Conservation (phyloP, 2,329 filamentous ascomycete genomes). For the Alternaria incomplexa region DNA sequence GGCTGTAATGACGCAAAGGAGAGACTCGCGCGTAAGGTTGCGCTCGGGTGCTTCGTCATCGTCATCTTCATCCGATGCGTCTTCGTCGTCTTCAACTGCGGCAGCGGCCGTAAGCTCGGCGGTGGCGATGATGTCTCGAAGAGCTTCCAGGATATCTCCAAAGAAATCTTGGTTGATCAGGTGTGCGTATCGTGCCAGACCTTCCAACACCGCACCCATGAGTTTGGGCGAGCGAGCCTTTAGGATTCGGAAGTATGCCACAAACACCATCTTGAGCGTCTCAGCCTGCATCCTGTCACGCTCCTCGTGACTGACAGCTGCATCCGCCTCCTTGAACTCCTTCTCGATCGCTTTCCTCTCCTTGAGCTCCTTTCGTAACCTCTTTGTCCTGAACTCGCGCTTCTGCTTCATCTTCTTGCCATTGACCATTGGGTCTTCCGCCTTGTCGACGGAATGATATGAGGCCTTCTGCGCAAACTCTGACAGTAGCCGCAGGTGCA, state of each 20-base stretch:
- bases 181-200: conserved; percentile 90
- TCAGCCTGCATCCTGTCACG: conserved; percentile 93
- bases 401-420: conserved; percentile 74
- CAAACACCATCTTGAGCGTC: conserved; percentile 94
- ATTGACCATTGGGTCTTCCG: conserved; percentile 51
- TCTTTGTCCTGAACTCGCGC: conserved; percentile 87
- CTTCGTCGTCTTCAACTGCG: conserved; percentile 53
- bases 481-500: conserved; percentile 84
- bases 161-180: conserved; percentile 99
- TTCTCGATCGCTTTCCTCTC: conserved; percentile 89
- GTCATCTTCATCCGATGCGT: conserved; percentile 58
- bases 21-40: conserved; percentile 83
- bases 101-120: conserved; percentile 61
- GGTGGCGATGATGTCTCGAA: conserved; percentile 88
- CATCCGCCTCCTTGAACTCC: conserved; percentile 91
- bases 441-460: conserved; percentile 73
- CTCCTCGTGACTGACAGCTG: conserved; percentile 88
- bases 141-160: conserved; percentile 89
- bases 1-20: conserved; percentile 94
- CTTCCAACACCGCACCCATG: conserved; percentile 97
- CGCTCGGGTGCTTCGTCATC: conserved; percentile 53
- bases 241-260: conserved; percentile 91
- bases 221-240: conserved; percentile 81
- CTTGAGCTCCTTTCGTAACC: conserved; percentile 79
- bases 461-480: conserved; percentile 89